Evolutionary conservation across 306 rosid genomes (phyloP).

Genomic region (Carpinus viminea): DNA sequence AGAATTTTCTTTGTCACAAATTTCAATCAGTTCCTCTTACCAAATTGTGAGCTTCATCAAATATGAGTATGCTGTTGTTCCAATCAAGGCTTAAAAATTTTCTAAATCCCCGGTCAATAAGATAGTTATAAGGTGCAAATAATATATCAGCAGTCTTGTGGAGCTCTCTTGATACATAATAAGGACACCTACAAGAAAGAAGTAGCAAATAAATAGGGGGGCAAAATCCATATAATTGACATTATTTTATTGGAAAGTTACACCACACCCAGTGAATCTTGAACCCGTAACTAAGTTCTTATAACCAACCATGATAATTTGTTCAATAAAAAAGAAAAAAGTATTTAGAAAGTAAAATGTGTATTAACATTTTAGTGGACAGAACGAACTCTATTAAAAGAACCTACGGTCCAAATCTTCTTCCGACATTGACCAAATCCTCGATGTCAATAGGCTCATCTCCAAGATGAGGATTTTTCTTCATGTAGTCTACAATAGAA

Average conservation of each 20-base stretch:
- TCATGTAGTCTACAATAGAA: slow-evolving; percentile 63
- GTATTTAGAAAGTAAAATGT: slow-evolving; percentile 9
- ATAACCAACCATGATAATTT: background rate
- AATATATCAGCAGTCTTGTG: slow-evolving; percentile 79
- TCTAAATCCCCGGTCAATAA: slow-evolving; percentile 72
- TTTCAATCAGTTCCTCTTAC: slow-evolving; percentile 40
- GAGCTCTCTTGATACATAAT: slow-evolving; percentile 82
- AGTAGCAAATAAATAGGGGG: slow-evolving; percentile 24
- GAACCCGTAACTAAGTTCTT: background rate
- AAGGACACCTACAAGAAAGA: slow-evolving; percentile 76
- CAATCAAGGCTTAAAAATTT: slow-evolving; percentile 55
- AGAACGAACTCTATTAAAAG: slow-evolving; percentile 28
- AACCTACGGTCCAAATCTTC: slow-evolving; percentile 80
- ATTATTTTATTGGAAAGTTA: background rate
- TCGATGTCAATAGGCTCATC: slow-evolving; percentile 93
- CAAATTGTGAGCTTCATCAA: slow-evolving; percentile 98
- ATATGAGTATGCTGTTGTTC: slow-evolving; percentile 79
- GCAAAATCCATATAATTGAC: slow-evolving; percentile 28
- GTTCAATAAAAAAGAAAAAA: background rate
- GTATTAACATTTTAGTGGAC: slow-evolving; percentile 8
- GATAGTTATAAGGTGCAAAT: slow-evolving; percentile 95
- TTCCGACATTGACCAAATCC: slow-evolving; percentile 89
- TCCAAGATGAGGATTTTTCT: slow-evolving; percentile 75
- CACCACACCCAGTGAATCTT: background rate
- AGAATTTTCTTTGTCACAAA: slow-evolving; percentile 20